Percentiles rank a stretch among this genome's conserved stretches.
These are phyloP conservation scores for Corynespora cassiicola DNA, from an alignment of 2,329 filamentous ascomycete species.

Conservation along the genomic window DNA sequence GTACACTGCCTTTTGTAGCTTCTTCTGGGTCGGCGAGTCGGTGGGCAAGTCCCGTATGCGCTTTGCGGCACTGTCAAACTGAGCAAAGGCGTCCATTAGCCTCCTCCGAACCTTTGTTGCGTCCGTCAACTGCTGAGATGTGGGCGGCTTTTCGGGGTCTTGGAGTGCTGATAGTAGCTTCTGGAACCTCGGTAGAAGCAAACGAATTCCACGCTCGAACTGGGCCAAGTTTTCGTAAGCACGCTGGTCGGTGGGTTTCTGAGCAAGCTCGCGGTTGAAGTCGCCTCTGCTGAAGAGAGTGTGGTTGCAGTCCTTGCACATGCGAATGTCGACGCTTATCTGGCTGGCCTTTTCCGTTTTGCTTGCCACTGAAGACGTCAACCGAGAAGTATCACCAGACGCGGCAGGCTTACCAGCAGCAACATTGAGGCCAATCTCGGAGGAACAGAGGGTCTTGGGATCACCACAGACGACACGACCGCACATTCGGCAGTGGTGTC, in stretches of 20 bases:
- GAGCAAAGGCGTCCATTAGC: conserved; percentile 85
- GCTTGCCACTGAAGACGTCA: conserved; percentile 32
- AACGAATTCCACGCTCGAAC: conserved; percentile 84
- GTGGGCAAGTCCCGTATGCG: conserved; percentile 81
- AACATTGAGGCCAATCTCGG: conserved; percentile 81
- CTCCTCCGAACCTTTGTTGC: conserved; percentile 89
- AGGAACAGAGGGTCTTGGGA: conserved; percentile 81
- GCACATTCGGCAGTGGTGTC: conserved; percentile 94
- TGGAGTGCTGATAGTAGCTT: conserved; percentile 76
- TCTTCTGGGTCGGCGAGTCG: conserved; percentile 72
- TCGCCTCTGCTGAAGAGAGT: conserved; percentile 77
- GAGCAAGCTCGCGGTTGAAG: conserved; percentile 72
- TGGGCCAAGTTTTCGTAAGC: conserved; percentile 84
- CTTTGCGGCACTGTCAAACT: conserved; percentile 83
- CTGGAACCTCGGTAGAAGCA: conserved; percentile 85
- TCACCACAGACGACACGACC: conserved; percentile 94
- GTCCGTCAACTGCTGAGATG: conserved; percentile 76
- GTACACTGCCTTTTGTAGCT: conserved; percentile 82
- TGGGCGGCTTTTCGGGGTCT: conserved; percentile 70
- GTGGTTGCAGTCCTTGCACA: conserved; percentile 87
- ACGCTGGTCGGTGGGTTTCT: conserved; percentile 76
- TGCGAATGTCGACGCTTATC: conserved; percentile 80
- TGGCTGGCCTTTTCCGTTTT: conserved; percentile 57
- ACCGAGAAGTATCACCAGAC: conserved; percentile 6
- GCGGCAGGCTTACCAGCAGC: conserved; percentile 60